Percentiles rank a stretch among this genome's conserved stretches.
phyloP scores from a whole-genome alignment of 2,329 filamentous ascomycete genomes.

The Hypoxylon sp. region DNA sequence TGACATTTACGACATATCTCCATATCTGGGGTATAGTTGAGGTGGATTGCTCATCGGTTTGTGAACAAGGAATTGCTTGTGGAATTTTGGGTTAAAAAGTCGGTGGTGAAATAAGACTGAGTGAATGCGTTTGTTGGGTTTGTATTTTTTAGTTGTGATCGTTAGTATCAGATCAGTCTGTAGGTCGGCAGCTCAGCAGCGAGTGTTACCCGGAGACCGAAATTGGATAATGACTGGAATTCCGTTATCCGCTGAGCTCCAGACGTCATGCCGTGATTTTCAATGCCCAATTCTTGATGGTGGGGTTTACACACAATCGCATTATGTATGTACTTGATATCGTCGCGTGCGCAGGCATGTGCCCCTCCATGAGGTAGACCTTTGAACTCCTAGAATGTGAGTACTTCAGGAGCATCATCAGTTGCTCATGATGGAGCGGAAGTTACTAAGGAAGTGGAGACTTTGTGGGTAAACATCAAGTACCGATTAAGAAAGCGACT shows the following conservation, averaged over 20 bases:
- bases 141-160: neutral
- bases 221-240: slow-evolving; percentile 12
- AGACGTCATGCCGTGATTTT: slow-evolving; percentile 30
- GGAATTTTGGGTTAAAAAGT: neutral
- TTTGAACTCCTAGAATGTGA: neutral
- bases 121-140: neutral
- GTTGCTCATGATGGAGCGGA: no score
- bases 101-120: neutral
- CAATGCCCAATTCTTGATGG: slow-evolving; percentile 28
- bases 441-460: no score
- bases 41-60: neutral
- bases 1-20: slow-evolving; percentile 35
- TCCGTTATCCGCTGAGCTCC: slow-evolving; percentile 21
- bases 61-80: neutral
- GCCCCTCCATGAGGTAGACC: neutral
- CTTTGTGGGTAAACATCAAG: slow-evolving; percentile 3
- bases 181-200: neutral
- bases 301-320: slow-evolving; percentile 16
- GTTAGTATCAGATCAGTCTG: neutral
- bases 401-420: neutral
- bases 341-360: slow-evolving; percentile 2
- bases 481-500: slow-evolving; percentile 12
- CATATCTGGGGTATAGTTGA: slow-evolving; percentile 37
- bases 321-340: slow-evolving; percentile 5
- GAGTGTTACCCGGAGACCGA: neutral